phyloP scores from a whole-genome alignment of 2,329 filamentous ascomycete species.

The Fusarium tjaetaba region DNA sequence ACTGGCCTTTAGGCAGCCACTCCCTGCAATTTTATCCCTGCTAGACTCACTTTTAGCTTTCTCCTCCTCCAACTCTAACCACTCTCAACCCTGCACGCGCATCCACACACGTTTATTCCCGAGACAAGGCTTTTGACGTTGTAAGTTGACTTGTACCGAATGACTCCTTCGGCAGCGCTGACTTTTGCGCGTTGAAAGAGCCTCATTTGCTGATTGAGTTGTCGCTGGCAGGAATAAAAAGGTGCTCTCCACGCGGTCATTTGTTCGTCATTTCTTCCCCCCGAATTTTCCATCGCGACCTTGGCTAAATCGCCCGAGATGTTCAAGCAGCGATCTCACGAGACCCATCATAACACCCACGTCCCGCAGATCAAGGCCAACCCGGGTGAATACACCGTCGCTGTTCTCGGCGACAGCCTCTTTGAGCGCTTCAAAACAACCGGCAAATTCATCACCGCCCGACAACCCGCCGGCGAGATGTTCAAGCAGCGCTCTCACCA shows the following conservation, averaged over 20 bases:
- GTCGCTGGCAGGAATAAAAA: fast-evolving
- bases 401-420: slow-evolving; percentile 8
- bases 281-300: not conserved
- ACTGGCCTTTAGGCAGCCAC: not conserved
- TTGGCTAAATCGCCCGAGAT: not conserved
- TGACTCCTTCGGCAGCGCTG: not conserved
- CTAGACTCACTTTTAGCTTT: not conserved
- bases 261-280: not conserved
- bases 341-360: slow-evolving; percentile 4
- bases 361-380: not conserved
- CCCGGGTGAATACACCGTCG: not conserved
- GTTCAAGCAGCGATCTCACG: slow-evolving; percentile 21
- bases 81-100: not conserved
- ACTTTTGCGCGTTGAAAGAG: not conserved
- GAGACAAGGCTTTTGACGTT: not conserved
- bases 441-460: not conserved
- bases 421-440: slow-evolving; percentile 17
- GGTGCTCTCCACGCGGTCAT: fast-evolving
- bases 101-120: not conserved
- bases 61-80: not conserved
- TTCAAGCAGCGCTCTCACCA: slow-evolving; percentile 16
- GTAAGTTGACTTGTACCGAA: not conserved
- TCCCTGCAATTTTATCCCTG: not conserved
- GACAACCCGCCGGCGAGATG: not conserved
- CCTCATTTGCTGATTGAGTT: not conserved